A percentile compares a stretch with the other conserved stretches of the same genome.
These are phyloP conservation scores for Phytophthora pluvialis DNA, from an alignment of 352 stramenopile species.

Conservation along the genomic window DNA sequence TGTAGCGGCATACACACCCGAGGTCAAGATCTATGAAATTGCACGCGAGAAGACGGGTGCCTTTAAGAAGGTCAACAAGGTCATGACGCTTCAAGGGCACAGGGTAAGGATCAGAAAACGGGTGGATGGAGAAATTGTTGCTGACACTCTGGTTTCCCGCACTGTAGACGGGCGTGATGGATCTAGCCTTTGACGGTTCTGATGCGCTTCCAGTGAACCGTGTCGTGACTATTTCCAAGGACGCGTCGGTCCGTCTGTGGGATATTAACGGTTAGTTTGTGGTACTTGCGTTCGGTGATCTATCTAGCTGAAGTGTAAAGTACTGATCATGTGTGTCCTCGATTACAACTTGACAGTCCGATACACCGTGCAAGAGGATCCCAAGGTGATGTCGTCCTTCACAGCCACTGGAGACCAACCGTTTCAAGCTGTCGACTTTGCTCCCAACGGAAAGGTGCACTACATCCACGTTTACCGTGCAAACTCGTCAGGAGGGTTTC, in stretches of 20 bases:
- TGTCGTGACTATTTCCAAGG: slow-evolving; percentile 81
- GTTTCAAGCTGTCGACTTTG: slow-evolving; percentile 69
- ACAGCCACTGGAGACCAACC: slow-evolving; percentile 56
- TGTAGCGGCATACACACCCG: slow-evolving; percentile 80
- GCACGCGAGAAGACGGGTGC: slow-evolving; percentile 72
- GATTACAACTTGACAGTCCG: slow-evolving; percentile 51
- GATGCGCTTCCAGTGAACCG: slow-evolving; percentile 73
- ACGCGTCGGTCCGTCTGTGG: slow-evolving; percentile 77
- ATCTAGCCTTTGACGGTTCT: slow-evolving; percentile 80
- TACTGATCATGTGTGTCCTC: not conserved
- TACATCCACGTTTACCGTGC: not conserved
- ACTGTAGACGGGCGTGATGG: slow-evolving; percentile 69
- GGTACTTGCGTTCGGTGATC: not conserved
- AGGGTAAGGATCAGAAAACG: slow-evolving; percentile 44
- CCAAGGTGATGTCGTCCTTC: slow-evolving; percentile 71
- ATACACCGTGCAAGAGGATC: slow-evolving; percentile 81
- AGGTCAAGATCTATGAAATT: slow-evolving; percentile 88
- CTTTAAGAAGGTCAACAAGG: slow-evolving; percentile 86
- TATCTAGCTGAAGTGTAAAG: not conserved
- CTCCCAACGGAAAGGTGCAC: slow-evolving; percentile 69
- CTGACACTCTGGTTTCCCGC: slow-evolving; percentile 15
- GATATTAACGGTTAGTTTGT: slow-evolving; percentile 74
- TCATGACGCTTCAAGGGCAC: slow-evolving; percentile 84
- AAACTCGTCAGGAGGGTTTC: not conserved
- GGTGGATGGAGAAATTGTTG: not conserved